These are phyloP conservation scores for Fraxinus xanthoxyloides DNA, from an alignment of 305 asterid species.

Conservation along the genomic window DNA sequence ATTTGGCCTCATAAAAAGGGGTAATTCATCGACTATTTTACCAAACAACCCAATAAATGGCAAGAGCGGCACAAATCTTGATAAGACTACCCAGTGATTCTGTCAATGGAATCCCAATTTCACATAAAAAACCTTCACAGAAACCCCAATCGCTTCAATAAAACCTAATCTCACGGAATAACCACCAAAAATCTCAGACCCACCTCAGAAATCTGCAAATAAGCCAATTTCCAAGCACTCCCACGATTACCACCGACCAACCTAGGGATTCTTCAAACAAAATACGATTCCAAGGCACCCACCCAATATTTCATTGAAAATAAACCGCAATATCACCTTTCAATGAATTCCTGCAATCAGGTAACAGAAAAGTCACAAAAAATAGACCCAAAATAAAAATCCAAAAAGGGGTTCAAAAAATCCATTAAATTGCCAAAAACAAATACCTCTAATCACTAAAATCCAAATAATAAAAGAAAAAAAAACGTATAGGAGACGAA, in stretches of 20 bases:
- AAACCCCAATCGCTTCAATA: not conserved
- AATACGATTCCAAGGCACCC: not conserved
- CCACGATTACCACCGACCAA: not conserved
- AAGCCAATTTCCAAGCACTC: not conserved
- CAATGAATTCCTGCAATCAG: not conserved
- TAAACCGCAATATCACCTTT: not conserved
- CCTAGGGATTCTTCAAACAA: not conserved
- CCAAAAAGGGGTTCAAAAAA: not conserved
- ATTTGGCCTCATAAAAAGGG: not conserved
- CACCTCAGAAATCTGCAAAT: not conserved
- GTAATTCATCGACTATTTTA: not conserved
- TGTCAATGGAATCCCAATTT: not conserved
- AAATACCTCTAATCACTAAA: not conserved
- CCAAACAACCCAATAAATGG: not conserved
- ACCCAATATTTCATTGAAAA: not conserved
- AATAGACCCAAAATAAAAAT: not conserved
- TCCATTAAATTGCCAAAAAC: not conserved
- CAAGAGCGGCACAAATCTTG: not conserved
- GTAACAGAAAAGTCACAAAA: not conserved
- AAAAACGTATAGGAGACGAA: not conserved
- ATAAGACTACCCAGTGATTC: not conserved
- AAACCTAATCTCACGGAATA: not conserved
- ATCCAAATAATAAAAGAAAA: not conserved
- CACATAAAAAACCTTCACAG: not conserved
- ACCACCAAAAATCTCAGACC: not conserved